Evolutionary conservation across 345 rosid species (phyloP), one percentile per base, ranked within the genome.

Genomic region (Eucalyptus victrix): DNA sequence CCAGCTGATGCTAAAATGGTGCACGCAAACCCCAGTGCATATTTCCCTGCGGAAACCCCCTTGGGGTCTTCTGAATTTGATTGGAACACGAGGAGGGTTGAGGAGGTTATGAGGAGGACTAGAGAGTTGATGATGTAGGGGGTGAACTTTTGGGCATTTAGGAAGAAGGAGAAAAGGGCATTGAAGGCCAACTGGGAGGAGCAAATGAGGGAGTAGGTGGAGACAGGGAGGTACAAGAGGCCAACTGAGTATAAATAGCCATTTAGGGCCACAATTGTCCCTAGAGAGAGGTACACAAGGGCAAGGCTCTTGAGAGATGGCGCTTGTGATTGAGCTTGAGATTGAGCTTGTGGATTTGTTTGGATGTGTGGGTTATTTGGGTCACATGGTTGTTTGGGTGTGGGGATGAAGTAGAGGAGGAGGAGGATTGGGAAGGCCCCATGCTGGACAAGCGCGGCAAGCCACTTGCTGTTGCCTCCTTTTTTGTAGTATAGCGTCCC

Each of bases 401-500:
- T 49, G 44, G 62, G 80, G 65, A 90, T 6, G 89, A 76, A 88
- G 89, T 91, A 94, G 90, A n/a, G 88, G 17, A 94, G 94, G 60
- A 93, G 51, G 85, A 94, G 87, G 87, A 93, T 72, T 23, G 93
- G 92, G 88, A 93, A 93, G 89, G 92, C 95, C 23, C 51, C 86
- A 51, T 88, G 87, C 56, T 93, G 95, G 7, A 89, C 93, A 7
- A 91, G 86, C 5, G 93, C 89, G 49, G 90, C 89, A n/a, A 95
- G 51, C 94, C 94, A 93, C 89, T 90, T 90, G 92, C 96, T 92
- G 16, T 87, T 89, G 53, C 95, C 95, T 5, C 96, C 96, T 67
- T 92, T 90, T 19, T 88, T 89, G 45, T 50, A 92, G 92, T 94
- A 94, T 2, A 91, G 92, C 45, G 94, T 90, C 45, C 90, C 93